Conservation (phyloP, 371 early-diverging fungal genomes). For the Mortierella sp. region DNA sequence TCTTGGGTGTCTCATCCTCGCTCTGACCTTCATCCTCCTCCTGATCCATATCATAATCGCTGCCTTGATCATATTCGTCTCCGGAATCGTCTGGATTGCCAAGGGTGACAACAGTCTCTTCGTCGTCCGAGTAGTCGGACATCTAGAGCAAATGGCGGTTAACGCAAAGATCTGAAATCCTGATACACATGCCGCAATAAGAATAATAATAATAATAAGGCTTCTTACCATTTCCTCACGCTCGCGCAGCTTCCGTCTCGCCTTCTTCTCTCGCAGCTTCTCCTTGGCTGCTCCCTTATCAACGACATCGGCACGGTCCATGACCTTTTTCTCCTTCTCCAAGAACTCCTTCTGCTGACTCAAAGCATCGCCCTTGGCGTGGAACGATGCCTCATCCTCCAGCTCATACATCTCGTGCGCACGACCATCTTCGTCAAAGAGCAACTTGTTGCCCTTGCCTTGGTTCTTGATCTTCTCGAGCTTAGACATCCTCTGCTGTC, state of each 20-base stretch:
- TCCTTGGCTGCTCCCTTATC: conserved; percentile 79
- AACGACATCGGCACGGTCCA: conserved; percentile 78
- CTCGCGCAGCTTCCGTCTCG: conserved; percentile 74
- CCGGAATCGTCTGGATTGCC: conserved; percentile 45
- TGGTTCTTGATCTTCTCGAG: conserved; percentile 81
- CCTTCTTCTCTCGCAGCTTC: conserved; percentile 78
- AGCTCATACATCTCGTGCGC: conserved; percentile 82
- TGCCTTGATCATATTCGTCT: conserved; percentile 12
- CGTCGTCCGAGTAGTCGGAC: conserved; percentile 32
- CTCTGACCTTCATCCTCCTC: conserved; percentile 27
- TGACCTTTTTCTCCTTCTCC: conserved; percentile 65
- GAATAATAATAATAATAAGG: not conserved
- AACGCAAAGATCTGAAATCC: too few relatives aligned
- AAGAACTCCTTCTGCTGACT: conserved; percentile 74
- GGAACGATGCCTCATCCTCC: conserved; percentile 83
- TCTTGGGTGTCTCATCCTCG: conserved; percentile 49
- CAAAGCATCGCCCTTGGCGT: conserved; percentile 75
- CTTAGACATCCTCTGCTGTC: conserved; percentile 71
- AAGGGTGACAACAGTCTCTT: conserved; percentile 43
- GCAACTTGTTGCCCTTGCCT: conserved; percentile 75
- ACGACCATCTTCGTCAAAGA: conserved; percentile 95
- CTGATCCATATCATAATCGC: conserved; percentile 26
- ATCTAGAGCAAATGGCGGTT: conserved; percentile 9
- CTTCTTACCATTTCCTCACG: conserved; percentile 59
- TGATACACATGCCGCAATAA: too few relatives aligned